Evolutionary conservation across 1,284 basidiomycete genomes (phyloP).

Genomic region (Fomitopsis pinicola): DNA sequence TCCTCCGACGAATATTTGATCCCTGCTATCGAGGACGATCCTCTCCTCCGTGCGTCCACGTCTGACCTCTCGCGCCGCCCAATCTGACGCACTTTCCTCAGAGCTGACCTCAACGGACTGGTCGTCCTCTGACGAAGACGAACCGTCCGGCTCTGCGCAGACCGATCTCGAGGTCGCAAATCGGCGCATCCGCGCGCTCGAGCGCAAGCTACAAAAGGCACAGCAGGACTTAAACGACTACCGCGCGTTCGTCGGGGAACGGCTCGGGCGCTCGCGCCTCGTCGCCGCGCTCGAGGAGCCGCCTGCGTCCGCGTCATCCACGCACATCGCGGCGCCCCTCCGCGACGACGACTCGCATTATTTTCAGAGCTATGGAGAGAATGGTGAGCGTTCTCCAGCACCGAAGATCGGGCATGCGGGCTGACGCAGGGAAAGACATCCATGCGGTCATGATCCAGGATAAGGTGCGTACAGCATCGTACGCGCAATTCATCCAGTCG

Average conservation of each 20-base stretch:
- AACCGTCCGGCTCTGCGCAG: constrained; percentile 16
- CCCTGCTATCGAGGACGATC: constrained; percentile 81
- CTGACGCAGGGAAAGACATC: constrained; percentile 46
- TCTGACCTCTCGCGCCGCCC: background rate
- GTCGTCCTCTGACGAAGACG: constrained; percentile 66
- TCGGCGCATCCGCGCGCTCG: constrained; percentile 46
- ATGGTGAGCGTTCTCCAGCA: constrained; percentile 49
- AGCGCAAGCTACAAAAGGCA: constrained; percentile 47
- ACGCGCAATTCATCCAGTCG: constrained; percentile 88
- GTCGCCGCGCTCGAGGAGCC: constrained; percentile 39
- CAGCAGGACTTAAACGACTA: constrained; percentile 58
- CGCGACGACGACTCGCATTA: constrained; percentile 92
- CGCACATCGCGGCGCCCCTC: constrained; percentile 22
- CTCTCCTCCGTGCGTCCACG: constrained; percentile 71
- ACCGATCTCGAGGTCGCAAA: constrained; percentile 32
- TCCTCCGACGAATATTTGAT: constrained; percentile 73
- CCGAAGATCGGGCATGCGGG: background rate
- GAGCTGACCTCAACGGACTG: constrained; percentile 66
- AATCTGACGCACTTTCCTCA: constrained; percentile 20
- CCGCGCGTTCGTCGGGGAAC: constrained; percentile 47
- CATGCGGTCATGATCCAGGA: constrained; percentile 83
- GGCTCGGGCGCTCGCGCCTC: constrained; percentile 42
- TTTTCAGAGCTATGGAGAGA: constrained; percentile 91
- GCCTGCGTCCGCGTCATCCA: constrained; percentile 22
- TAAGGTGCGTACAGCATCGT: constrained; percentile 89